Percentiles rank a stretch among this genome's conserved stretches.
phyloP scores from a whole-genome alignment of 345 rosid species.

The Citrus trifoliata region DNA sequence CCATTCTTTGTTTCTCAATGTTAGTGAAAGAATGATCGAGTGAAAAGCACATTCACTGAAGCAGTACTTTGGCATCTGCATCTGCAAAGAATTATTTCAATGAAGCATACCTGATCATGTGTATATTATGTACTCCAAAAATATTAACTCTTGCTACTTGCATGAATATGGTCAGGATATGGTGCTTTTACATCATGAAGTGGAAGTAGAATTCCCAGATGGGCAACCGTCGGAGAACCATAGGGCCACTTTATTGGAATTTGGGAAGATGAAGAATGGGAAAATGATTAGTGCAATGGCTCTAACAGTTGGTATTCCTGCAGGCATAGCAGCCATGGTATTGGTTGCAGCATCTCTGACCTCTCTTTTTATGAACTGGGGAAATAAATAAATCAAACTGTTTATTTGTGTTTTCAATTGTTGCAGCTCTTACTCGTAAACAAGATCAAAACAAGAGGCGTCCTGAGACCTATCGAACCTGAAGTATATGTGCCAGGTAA shows the following conservation, averaged over 20 bases:
- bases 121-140: background rate
- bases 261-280: conserved; percentile 60
- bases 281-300: conserved; percentile 78
- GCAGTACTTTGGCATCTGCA: background rate
- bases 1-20: background rate
- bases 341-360: conserved; percentile 1
- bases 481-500: conserved; percentile 89
- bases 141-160: background rate
- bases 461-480: conserved; percentile 75
- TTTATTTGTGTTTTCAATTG: conserved; percentile 5
- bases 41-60: background rate
- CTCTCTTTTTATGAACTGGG: background rate
- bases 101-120: background rate
- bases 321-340: conserved; percentile 91
- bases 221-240: conserved; percentile 48
- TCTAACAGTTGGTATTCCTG: conserved; percentile 86
- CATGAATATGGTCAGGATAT: conserved; percentile 60
- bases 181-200: conserved; percentile 89
- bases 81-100: background rate
- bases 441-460: conserved; percentile 78
- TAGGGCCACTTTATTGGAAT: conserved; percentile 71
- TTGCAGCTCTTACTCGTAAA: conserved; percentile 70
- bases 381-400: background rate
- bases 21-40: background rate
- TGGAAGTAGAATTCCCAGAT: conserved; percentile 78